Evolutionary conservation across 192 early-diverging fungal genomes (phyloP), one percentile per base, ranked within the genome.

Genomic region (Backusella circina): DNA sequence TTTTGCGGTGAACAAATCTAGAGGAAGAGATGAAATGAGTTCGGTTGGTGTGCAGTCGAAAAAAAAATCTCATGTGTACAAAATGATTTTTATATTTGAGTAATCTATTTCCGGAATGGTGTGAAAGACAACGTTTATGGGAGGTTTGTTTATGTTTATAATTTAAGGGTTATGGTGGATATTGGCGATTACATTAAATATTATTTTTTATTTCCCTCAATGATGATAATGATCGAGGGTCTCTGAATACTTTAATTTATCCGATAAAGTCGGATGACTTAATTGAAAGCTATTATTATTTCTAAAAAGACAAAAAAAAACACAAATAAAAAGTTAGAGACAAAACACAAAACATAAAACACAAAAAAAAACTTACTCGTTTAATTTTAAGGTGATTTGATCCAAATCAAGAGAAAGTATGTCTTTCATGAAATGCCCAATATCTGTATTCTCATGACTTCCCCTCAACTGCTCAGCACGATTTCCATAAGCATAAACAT

Each of bases 371-470:
- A 21, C 66, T 70, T 70, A 70, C 69, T 26, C 26, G 37, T 70
- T 70, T 47, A 70, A 70, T 70, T 85, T 79, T 23, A 71, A 65
- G n/a, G 94, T 93, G 13, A 94, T 75, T 7, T 77, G 70, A 3
- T 82, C 77, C 23, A 95, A 79, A 79, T 93, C 86, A 50, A 97
- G 80, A 1, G 82, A 87, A 67, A 96, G 76, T 30, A 72, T 67
- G 6, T 86, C 50, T 36, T 80, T 81, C 30, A 97, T 91, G 68
- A 95, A 94, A 28, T 84, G 15, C 70, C 93, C 93, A 79, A 97
- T 90, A 5, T 95, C 90, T 5, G 91, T 97, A 85, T 97, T 97
- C 75, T 97, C 95, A 79, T 93, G 91, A 86, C 90, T 95, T 32
- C 94, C 94, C 16, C 86, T 79, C 71, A 97, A 80, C 57, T 83